Conservation (phyloP, 345 rosid species). For the Ceriops zippeliana region DNA sequence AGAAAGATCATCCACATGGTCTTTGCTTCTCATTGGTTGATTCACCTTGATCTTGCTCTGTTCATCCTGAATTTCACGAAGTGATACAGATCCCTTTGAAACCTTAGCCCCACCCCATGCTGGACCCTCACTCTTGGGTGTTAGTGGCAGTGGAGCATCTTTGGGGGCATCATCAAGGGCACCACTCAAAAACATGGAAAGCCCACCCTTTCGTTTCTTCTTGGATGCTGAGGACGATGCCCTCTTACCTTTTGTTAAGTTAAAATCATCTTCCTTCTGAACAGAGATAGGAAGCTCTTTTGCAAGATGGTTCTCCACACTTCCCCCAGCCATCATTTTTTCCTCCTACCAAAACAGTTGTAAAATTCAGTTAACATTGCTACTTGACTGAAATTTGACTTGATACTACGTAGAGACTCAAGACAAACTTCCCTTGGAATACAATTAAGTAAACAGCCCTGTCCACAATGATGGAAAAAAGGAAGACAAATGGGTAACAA, state of each 20-base stretch:
- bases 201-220: slow-evolving; percentile 91
- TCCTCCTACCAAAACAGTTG: slow-evolving; percentile 39
- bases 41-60: slow-evolving; percentile 58
- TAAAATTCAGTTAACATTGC: background rate
- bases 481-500: too few relatives aligned
- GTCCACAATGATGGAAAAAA: too few relatives aligned
- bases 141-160: slow-evolving; percentile 47
- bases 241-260: slow-evolving; percentile 40
- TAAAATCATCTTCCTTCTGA: slow-evolving; percentile 40
- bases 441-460: too few relatives aligned
- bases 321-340: slow-evolving; percentile 17
- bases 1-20: slow-evolving; percentile 38
- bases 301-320: slow-evolving; percentile 25
- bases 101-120: slow-evolving; percentile 95
- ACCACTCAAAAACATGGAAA: slow-evolving; percentile 93
- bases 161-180: slow-evolving; percentile 80
- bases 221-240: slow-evolving; percentile 38
- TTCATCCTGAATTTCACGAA: slow-evolving; percentile 82
- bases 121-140: slow-evolving; percentile 76
- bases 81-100: slow-evolving; percentile 68
- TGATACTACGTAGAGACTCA: too few relatives aligned
- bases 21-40: slow-evolving; percentile 36
- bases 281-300: slow-evolving; percentile 35
- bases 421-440: too few relatives aligned
- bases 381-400: too few relatives aligned